These are phyloP conservation scores for Chloranthus sessilifolius DNA, from an alignment of 164 flowering plant genomes.

Conservation along the genomic window DNA sequence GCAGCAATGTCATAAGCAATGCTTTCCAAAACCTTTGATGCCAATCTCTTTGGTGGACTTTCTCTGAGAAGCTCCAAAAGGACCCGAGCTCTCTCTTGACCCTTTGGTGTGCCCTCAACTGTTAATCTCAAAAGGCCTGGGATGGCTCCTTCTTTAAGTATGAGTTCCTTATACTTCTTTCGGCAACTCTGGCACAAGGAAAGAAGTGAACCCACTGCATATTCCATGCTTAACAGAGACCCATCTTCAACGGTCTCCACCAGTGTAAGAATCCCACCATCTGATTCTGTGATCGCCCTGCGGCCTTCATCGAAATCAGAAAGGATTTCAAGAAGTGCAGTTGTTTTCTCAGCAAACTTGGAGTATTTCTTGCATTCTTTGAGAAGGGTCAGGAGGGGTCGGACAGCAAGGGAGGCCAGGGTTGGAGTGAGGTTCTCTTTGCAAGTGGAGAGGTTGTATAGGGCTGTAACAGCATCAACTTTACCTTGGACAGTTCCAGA, in stretches of 20 bases:
- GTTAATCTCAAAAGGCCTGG: conserved; percentile 75
- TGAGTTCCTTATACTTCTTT: conserved; percentile 56
- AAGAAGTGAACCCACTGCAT: conserved; percentile 67
- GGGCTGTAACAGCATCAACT: conserved; percentile 79
- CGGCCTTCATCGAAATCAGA: conserved; percentile 51
- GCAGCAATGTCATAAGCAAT: conserved; percentile 62
- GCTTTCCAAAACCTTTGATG: conserved; percentile 42
- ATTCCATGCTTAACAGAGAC: conserved; percentile 58
- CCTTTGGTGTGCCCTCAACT: conserved; percentile 60
- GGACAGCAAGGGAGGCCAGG: conserved; percentile 48
- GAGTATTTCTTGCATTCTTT: conserved; percentile 79
- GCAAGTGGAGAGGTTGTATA: conserved; percentile 59
- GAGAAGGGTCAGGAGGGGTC: conserved; percentile 58
- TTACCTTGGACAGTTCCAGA: conserved; percentile 64
- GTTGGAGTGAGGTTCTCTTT: conserved; percentile 28
- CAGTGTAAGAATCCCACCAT: conserved; percentile 58
- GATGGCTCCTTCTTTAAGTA: conserved; percentile 74
- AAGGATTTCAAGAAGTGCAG: conserved; percentile 57
- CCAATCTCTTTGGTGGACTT: conserved; percentile 31
- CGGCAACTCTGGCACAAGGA: conserved; percentile 59
- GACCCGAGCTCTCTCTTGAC: conserved; percentile 53
- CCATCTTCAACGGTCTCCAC: conserved; percentile 86
- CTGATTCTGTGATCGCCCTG: conserved; percentile 37
- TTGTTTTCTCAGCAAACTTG: conserved; percentile 79
- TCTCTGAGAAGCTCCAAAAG: conserved; percentile 71